A percentile compares a stretch with the other conserved stretches of the same genome.
phyloP scores from a whole-genome alignment of 495 filamentous ascomycete species.

The Aspergillus bertholletiae region DNA sequence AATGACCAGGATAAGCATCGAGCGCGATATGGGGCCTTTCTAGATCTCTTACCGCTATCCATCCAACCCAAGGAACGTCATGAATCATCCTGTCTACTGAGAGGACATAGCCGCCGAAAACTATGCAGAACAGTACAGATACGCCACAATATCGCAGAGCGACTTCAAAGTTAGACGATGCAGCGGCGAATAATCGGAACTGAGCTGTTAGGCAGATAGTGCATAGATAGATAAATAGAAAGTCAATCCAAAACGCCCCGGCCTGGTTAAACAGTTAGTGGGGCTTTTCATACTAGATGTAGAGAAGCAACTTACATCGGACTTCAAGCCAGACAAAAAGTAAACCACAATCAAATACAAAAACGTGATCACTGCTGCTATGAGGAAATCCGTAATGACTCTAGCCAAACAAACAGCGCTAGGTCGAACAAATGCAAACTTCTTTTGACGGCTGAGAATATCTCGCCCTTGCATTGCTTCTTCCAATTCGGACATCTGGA shows the following conservation, averaged over 20 bases:
- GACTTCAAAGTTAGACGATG: constrained; percentile 69
- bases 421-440: constrained; percentile 75
- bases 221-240: constrained; percentile 65
- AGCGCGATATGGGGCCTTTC: constrained; percentile 7
- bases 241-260: constrained; percentile 62
- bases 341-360: constrained; percentile 63
- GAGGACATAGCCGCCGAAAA: constrained; percentile 37
- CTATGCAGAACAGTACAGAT: constrained; percentile 30
- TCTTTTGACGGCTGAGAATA: constrained; percentile 61
- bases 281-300: neutral
- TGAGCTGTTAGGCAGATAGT: constrained; percentile 65
- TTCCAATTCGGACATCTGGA: constrained; percentile 68
- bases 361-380: constrained; percentile 66
- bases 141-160: constrained; percentile 43
- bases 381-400: constrained; percentile 66
- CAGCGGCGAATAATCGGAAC: constrained; percentile 72
- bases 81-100: constrained; percentile 34
- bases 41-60: constrained; percentile 27
- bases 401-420: constrained; percentile 67
- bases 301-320: constrained; percentile 19
- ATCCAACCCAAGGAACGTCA: constrained; percentile 38
- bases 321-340: constrained; percentile 55
- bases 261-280: constrained; percentile 11
- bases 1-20: neutral
- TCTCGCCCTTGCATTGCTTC: constrained; percentile 60